Conservation (phyloP, 2,329 filamentous ascomycete species). For the Hypoxylon sp. region DNA sequence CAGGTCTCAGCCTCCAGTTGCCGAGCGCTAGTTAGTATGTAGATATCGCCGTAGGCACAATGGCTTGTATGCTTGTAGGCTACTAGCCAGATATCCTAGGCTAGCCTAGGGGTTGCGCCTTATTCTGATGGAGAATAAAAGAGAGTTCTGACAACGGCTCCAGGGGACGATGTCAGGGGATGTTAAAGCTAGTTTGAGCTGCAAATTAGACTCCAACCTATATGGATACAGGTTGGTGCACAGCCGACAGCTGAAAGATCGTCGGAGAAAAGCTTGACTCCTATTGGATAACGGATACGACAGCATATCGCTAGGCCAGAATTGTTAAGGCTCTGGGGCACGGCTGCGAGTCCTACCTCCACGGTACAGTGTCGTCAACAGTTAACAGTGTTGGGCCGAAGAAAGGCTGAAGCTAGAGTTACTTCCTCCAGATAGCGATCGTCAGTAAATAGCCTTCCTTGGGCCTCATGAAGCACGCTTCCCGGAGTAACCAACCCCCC, state of each 20-base stretch:
- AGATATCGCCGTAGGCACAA: slow-evolving; percentile 1
- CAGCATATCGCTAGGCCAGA: slow-evolving; percentile 14
- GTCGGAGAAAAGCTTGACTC: slow-evolving; percentile 3
- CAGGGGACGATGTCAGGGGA: slow-evolving; percentile 13
- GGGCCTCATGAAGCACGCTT: slow-evolving; percentile 1
- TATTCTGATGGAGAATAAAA: slow-evolving; percentile 36
- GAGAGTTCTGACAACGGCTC: slow-evolving; percentile 41
- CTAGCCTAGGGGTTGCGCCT: slow-evolving; percentile 11
- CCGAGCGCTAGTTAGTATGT: slow-evolving; percentile 4
- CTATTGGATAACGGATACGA: slow-evolving; percentile 35
- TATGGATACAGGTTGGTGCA: slow-evolving; percentile 11
- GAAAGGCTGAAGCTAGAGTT: slow-evolving; percentile 30
- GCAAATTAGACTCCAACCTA: slow-evolving; percentile 5
- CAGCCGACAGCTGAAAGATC: slow-evolving; percentile 34
- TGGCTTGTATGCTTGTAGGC: slow-evolving; percentile 3
- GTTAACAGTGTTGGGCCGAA: slow-evolving; percentile 8
- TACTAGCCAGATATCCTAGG: no score
- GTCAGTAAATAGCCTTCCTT: slow-evolving; percentile 24
- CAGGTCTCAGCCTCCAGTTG: slow-evolving; percentile 23
- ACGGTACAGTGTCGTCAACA: no score
- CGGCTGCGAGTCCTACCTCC: slow-evolving; percentile 12
- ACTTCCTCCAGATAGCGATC: slow-evolving; percentile 36
- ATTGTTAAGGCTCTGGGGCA: slow-evolving; percentile 7
- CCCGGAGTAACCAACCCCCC: slow-evolving; percentile 17
- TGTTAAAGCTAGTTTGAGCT: slow-evolving; percentile 5